These are phyloP conservation scores for Alternaria hordeiaustralica DNA, from an alignment of 2,329 filamentous ascomycete species.

Conservation along the genomic window DNA sequence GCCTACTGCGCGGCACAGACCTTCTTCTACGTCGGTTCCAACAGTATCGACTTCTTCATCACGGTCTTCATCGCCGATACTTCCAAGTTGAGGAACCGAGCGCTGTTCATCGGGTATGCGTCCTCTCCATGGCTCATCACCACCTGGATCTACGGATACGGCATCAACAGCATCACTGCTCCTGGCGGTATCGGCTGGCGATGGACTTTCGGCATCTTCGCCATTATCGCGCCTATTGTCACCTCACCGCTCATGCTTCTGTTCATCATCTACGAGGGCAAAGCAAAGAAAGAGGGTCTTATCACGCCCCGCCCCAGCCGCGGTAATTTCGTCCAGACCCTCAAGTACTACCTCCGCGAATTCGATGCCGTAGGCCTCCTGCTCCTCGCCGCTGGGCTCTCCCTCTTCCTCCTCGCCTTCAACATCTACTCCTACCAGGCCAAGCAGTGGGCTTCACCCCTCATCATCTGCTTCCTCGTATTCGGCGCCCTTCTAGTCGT, in stretches of 20 bases:
- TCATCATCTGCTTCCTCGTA: slow-evolving; percentile 53
- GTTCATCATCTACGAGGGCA: slow-evolving; percentile 63
- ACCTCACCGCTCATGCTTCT: slow-evolving; percentile 67
- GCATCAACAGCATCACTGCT: slow-evolving; percentile 53
- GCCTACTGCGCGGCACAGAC: slow-evolving; percentile 71
- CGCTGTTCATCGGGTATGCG: slow-evolving; percentile 63
- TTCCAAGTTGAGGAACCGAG: slow-evolving; percentile 67
- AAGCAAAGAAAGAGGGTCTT: slow-evolving; percentile 64
- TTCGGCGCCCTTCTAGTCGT: slow-evolving; percentile 46
- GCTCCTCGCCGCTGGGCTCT: slow-evolving; percentile 66
- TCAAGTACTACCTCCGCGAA: slow-evolving; percentile 64
- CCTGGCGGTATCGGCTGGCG: slow-evolving; percentile 59
- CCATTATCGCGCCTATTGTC: slow-evolving; percentile 68
- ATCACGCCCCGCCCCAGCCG: slow-evolving; percentile 54
- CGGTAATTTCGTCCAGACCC: slow-evolving; percentile 55
- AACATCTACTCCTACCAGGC: slow-evolving; percentile 56
- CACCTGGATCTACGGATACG: slow-evolving; percentile 38
- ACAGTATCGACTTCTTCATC: slow-evolving; percentile 67
- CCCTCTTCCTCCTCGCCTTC: slow-evolving; percentile 73
- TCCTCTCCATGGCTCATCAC: slow-evolving; percentile 43
- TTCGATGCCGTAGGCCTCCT: slow-evolving; percentile 70
- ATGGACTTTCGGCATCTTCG: slow-evolving; percentile 72
- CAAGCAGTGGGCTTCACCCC: slow-evolving; percentile 43
- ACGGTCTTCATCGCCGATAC: slow-evolving; percentile 74
- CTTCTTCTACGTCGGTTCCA: slow-evolving; percentile 69